Evolutionary conservation across 2,329 filamentous ascomycete genomes (phyloP), one percentile per base, ranked within the genome.

Genomic region (Nannizziopsis barbatae): DNA sequence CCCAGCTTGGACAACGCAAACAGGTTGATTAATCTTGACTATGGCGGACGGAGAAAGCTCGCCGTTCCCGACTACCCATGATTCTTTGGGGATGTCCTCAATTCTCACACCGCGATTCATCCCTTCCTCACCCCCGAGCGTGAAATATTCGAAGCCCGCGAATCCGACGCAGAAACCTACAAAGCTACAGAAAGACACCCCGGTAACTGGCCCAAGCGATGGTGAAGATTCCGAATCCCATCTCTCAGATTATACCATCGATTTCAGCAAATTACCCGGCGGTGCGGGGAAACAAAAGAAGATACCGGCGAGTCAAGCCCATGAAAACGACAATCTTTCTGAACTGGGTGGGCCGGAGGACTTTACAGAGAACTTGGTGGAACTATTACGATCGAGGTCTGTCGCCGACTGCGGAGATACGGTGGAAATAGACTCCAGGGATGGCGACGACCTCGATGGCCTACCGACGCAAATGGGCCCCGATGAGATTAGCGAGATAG

Each of bases 281-380:
- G 55, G 56, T 6, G 51, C 60, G 18, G 50, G 36, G 12, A 46
- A 42, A 20, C 39, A 43, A 11, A 35, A 44, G 18, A 18, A 8
- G 30, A n/a, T 5, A 20, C 14, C 10, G 3, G 37, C 40, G 8
- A 42, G 40, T 11, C 32, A 46, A 7, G 56, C 50, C 11, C 55
- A 51, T 8, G 51, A 58, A 27, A 56, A 60, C 7, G 65, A 66
- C 11, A 55, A 60, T 22, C 50, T 65, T 32, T 67, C 64, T 0
- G 67, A 68, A 15, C 60, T 65, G 18, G 66, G 63, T 6, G 67
- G 67, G 0, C 67, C 67, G 2, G 62, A 67, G 14, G 67, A 70
- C 51, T 69, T 70, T 40, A 70, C 67, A 0, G 57, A 62, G 30
- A 68, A 70, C 36, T 57, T 70, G 55, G 65, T 68, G 49, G 60